Evolutionary conservation across 2,329 filamentous ascomycete genomes (phyloP).

Genomic region (Beauveria rudraprayagi): DNA sequence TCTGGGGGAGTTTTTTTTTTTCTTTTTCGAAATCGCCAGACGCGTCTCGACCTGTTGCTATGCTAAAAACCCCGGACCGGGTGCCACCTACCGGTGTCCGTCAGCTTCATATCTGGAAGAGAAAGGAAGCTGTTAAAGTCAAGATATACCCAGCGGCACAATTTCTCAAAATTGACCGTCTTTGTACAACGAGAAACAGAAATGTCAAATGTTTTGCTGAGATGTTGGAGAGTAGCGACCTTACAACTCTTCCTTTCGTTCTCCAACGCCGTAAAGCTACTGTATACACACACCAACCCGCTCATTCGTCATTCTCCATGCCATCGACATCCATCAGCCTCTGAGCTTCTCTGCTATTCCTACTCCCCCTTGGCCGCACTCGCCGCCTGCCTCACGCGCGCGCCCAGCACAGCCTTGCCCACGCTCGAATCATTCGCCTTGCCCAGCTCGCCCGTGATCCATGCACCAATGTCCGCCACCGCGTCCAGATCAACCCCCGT

Average conservation of each 20-base stretch:
- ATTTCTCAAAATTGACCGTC: too few relatives aligned
- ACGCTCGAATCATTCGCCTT: constrained; percentile 57
- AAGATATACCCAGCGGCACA: too few relatives aligned
- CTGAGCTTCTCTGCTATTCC: too few relatives aligned
- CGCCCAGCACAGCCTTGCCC: constrained; percentile 56
- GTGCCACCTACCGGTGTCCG: too few relatives aligned
- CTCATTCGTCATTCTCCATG: neutral
- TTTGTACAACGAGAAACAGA: too few relatives aligned
- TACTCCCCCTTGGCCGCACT: constrained; percentile 17
- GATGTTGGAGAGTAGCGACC: neutral
- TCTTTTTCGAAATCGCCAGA: too few relatives aligned
- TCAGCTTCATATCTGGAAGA: too few relatives aligned
- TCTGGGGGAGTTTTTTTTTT: too few relatives aligned
- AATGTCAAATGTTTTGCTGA: too few relatives aligned
- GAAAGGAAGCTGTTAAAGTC: too few relatives aligned
- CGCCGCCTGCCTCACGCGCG: constrained; percentile 26
- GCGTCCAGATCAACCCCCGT: constrained; percentile 65
- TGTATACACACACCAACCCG: neutral
- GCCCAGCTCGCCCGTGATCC: constrained; percentile 60
- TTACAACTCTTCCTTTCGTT: neutral
- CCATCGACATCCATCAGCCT: neutral
- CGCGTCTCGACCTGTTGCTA: too few relatives aligned
- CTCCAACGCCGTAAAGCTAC: neutral
- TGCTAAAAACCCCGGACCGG: too few relatives aligned
- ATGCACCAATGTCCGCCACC: constrained; percentile 60